These are phyloP conservation scores for Lachnellula occidentalis DNA, from an alignment of 2,329 filamentous ascomycete genomes.

Conservation along the genomic window DNA sequence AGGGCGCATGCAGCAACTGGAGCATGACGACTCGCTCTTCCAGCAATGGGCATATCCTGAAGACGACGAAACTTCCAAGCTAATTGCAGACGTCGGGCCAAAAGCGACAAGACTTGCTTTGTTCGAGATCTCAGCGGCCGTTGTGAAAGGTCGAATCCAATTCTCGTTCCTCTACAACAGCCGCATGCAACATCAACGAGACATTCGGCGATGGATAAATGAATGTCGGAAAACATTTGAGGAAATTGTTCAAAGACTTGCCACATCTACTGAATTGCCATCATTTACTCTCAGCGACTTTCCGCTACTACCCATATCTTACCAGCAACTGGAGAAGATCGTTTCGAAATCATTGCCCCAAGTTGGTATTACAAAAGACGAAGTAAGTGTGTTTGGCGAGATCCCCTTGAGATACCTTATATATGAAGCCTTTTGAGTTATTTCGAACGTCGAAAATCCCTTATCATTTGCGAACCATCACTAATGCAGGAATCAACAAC, in stretches of 20 bases:
- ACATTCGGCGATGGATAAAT: constrained; percentile 6
- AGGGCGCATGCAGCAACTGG: constrained; percentile 40
- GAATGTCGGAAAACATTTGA: constrained; percentile 16
- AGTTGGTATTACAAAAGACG: neutral
- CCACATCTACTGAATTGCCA: neutral
- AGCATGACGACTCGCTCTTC: constrained; percentile 33
- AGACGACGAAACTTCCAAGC: constrained; percentile 3
- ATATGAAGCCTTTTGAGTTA: no score
- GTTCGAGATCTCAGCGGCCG: constrained; percentile 11
- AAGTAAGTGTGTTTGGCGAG: neutral
- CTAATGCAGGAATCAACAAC: neutral
- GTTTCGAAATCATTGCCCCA: constrained; percentile 2
- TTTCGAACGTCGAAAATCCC: no score
- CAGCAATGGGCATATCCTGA: constrained; percentile 2
- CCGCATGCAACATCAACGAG: constrained; percentile 8
- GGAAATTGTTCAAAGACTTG: neutral
- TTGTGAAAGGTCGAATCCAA: constrained; percentile 8
- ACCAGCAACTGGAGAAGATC: constrained; percentile 1
- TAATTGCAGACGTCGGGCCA: constrained; percentile 6
- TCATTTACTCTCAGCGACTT: constrained; percentile 9
- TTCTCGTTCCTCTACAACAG: constrained; percentile 12
- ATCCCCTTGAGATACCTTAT: neutral
- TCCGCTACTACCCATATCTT: constrained; percentile 1
- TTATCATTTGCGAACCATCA: no score
- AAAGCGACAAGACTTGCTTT: constrained; percentile 4